Conservation (phyloP, 192 early-diverging fungal species). For the Mortierella claussenii region DNA sequence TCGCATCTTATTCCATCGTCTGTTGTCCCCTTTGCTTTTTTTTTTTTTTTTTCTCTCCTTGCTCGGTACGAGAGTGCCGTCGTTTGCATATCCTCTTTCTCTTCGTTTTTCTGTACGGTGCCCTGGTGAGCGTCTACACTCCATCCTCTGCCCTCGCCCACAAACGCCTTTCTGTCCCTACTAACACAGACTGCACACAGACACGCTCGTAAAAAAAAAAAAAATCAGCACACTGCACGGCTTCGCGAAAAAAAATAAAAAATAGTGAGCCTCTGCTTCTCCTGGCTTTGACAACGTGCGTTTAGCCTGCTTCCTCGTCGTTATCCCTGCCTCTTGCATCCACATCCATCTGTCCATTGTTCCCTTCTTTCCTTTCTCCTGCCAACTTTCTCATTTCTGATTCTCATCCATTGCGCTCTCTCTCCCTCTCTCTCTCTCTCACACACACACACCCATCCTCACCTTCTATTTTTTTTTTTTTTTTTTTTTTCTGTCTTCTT, state of each 20-base stretch:
- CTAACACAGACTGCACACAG: too few relatives aligned
- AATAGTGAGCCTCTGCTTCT: not conserved
- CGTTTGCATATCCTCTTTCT: not conserved
- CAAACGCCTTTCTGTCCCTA: too few relatives aligned
- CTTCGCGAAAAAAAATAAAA: too few relatives aligned
- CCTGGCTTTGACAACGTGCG: too few relatives aligned
- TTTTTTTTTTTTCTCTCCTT: not conserved
- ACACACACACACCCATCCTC: too few relatives aligned
- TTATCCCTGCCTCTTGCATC: not conserved
- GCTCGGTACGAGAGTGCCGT: not conserved
- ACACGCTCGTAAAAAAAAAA: too few relatives aligned
- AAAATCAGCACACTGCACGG: too few relatives aligned
- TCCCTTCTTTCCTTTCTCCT: not conserved
- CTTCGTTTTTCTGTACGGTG: too few relatives aligned
- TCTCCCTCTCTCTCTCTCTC: slow-evolving; percentile 1
- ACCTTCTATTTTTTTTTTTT: not conserved
- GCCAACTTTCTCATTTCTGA: not conserved
- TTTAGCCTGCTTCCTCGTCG: too few relatives aligned
- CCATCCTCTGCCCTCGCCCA: too few relatives aligned
- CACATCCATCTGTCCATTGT: not conserved
- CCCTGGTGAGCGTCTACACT: too few relatives aligned
- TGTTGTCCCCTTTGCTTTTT: not conserved
- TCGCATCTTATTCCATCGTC: not conserved
- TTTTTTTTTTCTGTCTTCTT: not conserved
- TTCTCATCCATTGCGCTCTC: not conserved